A percentile compares a stretch with the other conserved stretches of the same genome.
Evolutionary conservation across 2,329 filamentous ascomycete species (phyloP).

Genomic region (Cordyceps fumosorosea): DNA sequence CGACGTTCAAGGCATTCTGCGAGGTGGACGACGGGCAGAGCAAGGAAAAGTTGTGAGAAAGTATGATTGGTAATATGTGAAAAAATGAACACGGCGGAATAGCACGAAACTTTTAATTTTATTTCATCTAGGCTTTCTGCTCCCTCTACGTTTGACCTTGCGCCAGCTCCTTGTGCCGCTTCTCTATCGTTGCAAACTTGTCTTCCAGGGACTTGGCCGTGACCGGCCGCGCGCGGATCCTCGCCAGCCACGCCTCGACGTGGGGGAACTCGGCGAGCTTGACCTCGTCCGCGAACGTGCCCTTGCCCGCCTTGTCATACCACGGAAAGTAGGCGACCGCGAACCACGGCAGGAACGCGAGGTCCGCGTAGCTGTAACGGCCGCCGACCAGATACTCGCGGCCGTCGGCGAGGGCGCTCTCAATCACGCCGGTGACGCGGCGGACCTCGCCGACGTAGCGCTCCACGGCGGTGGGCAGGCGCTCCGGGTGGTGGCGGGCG

Average conservation of each 20-base stretch:
- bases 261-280: slow-evolving; percentile 1
- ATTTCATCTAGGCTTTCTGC: neutral
- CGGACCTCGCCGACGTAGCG: slow-evolving; percentile 25
- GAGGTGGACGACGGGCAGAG: slow-evolving; percentile 54
- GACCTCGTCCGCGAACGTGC: neutral
- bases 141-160: neutral
- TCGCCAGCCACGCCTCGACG: slow-evolving; percentile 1
- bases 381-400: neutral
- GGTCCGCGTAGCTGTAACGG: slow-evolving; percentile 1
- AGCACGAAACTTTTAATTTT: neutral
- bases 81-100: neutral
- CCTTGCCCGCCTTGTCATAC: neutral
- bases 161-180: neutral
- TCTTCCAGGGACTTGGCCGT: slow-evolving; percentile 3
- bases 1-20: slow-evolving; percentile 90
- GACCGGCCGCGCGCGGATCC: neutral
- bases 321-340: neutral
- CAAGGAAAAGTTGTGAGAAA: slow-evolving; percentile 24
- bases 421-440: slow-evolving; percentile 16
- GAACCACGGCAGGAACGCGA: slow-evolving; percentile 7
- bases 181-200: neutral
- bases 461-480: slow-evolving; percentile 24
- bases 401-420: neutral
- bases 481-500: slow-evolving; percentile 22
- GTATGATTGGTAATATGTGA: neutral